phyloP scores from a whole-genome alignment of 495 filamentous ascomycete genomes.

The Niebla homalea region DNA sequence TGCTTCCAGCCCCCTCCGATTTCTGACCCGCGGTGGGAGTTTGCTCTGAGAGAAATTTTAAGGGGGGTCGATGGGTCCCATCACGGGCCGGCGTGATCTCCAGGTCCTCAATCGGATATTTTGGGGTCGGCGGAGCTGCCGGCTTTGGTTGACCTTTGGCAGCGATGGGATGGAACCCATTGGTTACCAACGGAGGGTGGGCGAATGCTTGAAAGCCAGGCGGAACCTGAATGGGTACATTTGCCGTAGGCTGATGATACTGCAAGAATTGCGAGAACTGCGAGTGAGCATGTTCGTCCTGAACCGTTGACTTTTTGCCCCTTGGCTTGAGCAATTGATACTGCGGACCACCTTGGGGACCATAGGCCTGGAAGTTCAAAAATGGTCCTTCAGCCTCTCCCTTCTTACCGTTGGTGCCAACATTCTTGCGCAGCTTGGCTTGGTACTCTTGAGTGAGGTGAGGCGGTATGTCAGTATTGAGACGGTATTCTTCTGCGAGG shows the following conservation, averaged over 20 bases:
- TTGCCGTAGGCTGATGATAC: slow-evolving; percentile 25
- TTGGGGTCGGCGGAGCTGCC: slow-evolving; percentile 65
- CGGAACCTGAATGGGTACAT: slow-evolving; percentile 5
- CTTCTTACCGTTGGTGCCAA: slow-evolving; percentile 50
- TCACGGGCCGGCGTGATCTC: slow-evolving; percentile 52
- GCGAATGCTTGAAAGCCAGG: slow-evolving; percentile 5
- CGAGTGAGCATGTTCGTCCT: slow-evolving; percentile 30
- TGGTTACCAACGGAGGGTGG: background rate
- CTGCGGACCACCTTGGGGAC: slow-evolving; percentile 31
- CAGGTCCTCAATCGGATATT: slow-evolving; percentile 91
- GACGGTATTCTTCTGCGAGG: slow-evolving; percentile 70
- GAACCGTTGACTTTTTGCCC: slow-evolving; percentile 53
- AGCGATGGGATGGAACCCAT: slow-evolving; percentile 24
- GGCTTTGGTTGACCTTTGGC: slow-evolving; percentile 27
- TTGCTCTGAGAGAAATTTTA: slow-evolving; percentile 64
- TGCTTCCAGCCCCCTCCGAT: slow-evolving; percentile 17
- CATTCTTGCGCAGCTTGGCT: slow-evolving; percentile 59
- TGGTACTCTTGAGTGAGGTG: slow-evolving; percentile 71
- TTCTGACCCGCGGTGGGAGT: slow-evolving; percentile 25
- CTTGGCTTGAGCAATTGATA: slow-evolving; percentile 76
- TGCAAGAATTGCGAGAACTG: slow-evolving; percentile 38
- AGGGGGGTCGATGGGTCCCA: slow-evolving; percentile 49
- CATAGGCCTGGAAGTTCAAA: slow-evolving; percentile 33
- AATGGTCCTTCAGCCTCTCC: slow-evolving; percentile 40
- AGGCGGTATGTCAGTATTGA: slow-evolving; percentile 69